Conservation (phyloP, 1,284 basidiomycete species). For the Fomitiporia mediterranea region DNA sequence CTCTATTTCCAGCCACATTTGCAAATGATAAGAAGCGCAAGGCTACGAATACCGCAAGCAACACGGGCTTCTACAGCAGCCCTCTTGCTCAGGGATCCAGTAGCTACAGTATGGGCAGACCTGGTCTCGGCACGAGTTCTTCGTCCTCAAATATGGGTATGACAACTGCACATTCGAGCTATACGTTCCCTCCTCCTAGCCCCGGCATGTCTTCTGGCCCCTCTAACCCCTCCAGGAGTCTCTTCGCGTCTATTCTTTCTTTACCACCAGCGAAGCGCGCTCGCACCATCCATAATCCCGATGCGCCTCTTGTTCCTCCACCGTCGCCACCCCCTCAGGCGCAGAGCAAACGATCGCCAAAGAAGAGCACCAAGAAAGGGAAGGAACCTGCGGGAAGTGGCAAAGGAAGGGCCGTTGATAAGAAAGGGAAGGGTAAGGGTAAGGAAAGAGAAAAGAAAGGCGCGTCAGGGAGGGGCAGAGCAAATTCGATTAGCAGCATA, state of each 20-base stretch:
- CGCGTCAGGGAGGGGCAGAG: slow-evolving; percentile 16
- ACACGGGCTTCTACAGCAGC: slow-evolving; percentile 43
- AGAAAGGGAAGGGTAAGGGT: slow-evolving; percentile 12
- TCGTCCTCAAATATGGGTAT: slow-evolving; percentile 30
- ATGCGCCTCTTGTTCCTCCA: slow-evolving; percentile 61
- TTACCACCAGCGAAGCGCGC: slow-evolving; percentile 69
- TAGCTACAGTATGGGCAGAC: slow-evolving; percentile 26
- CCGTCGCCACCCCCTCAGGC: slow-evolving; percentile 31
- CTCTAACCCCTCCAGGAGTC: slow-evolving; percentile 43
- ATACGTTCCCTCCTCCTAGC: slow-evolving; percentile 48
- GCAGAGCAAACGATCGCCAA: slow-evolving; percentile 7
- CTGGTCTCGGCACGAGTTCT: slow-evolving; percentile 22
- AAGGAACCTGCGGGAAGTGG: slow-evolving; percentile 5
- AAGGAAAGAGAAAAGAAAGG: slow-evolving; percentile 19
- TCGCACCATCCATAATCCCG: slow-evolving; percentile 66
- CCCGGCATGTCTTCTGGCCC: slow-evolving; percentile 34
- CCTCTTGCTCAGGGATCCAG: slow-evolving; percentile 37
- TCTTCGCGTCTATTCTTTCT: slow-evolving; percentile 69
- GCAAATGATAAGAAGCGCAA: slow-evolving; percentile 49
- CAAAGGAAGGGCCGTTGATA: not conserved
- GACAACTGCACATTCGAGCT: slow-evolving; percentile 32
- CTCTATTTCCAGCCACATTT: not conserved
- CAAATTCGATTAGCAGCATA: slow-evolving; percentile 11
- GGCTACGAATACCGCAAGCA: slow-evolving; percentile 27
- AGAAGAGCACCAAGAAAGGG: slow-evolving; percentile 15